Evolutionary conservation across 352 stramenopile species (phyloP).

Genomic region (Phytophthora quininea): DNA sequence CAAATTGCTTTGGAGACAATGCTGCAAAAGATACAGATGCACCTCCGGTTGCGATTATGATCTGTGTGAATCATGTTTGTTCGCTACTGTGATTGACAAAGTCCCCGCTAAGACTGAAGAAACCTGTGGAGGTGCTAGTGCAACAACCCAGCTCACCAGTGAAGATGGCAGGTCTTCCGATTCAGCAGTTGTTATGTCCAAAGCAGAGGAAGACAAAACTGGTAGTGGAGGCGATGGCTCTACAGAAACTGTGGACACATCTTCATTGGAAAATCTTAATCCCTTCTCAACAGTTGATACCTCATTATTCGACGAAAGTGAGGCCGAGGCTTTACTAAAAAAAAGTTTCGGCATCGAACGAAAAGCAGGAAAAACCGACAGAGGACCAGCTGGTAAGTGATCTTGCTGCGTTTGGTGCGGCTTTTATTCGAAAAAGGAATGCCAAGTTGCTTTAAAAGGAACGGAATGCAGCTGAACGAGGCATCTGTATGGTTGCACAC

Average conservation of each 20-base stretch:
- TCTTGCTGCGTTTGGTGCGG: slow-evolving; percentile 63
- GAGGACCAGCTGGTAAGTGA: slow-evolving; percentile 48
- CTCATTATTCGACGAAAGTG: slow-evolving; percentile 38
- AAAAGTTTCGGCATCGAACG: slow-evolving; percentile 21
- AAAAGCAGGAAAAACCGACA: slow-evolving; percentile 17
- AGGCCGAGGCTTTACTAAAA: slow-evolving; percentile 27
- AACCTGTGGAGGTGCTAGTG: slow-evolving; percentile 7
- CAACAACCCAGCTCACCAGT: neutral
- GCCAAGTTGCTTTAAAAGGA: slow-evolving; percentile 60
- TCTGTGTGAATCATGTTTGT: slow-evolving; percentile 68
- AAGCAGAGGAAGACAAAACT: neutral
- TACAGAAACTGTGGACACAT: slow-evolving; percentile 12
- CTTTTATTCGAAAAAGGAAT: slow-evolving; percentile 66
- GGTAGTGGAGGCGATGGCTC: neutral
- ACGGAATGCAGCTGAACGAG: slow-evolving; percentile 43
- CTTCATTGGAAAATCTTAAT: slow-evolving; percentile 19
- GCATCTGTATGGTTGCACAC: slow-evolving; percentile 53
- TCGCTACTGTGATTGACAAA: slow-evolving; percentile 44
- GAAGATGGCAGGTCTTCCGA: slow-evolving; percentile 5
- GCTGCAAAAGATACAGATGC: slow-evolving; percentile 64
- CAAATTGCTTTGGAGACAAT: slow-evolving; percentile 66
- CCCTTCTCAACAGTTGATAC: slow-evolving; percentile 42
- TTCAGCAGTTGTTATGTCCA: neutral
- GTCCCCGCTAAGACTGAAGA: slow-evolving; percentile 13
- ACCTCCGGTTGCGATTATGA: slow-evolving; percentile 76